Percentiles rank a stretch among this genome's conserved stretches.
Evolutionary conservation across 2,329 filamentous ascomycete genomes (phyloP).

Genomic region (Biscogniauxia mediterranea): DNA sequence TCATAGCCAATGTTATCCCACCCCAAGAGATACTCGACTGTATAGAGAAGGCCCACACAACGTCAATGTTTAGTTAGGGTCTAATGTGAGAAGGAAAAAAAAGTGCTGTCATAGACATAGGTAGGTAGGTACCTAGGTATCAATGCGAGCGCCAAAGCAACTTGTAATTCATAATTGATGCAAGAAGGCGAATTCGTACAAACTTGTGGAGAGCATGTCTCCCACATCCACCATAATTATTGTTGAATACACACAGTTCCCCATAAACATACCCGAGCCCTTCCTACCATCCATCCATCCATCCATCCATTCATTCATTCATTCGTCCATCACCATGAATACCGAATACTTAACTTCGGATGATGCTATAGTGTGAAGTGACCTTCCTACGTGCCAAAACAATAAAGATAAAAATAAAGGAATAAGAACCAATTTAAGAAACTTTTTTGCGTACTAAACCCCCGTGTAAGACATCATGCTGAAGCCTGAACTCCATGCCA

Average conservation of each 20-base stretch:
- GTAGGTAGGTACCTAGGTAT: too few species aligned
- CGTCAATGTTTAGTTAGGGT: not conserved
- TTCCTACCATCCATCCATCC: not conserved
- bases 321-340: not conserved
- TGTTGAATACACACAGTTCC: not conserved
- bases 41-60: not conserved
- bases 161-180: constrained; percentile 2
- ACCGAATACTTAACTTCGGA: not conserved
- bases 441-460: not conserved
- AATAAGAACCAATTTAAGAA: not conserved
- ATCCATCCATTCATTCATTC: too few species aligned
- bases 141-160: constrained; percentile 1
- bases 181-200: constrained; percentile 13
- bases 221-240: constrained; percentile 15
- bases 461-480: not conserved
- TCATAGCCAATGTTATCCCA: not conserved
- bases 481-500: not conserved
- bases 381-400: not conserved
- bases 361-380: not conserved
- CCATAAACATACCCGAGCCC: not conserved
- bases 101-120: constrained; percentile 1
- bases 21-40: not conserved
- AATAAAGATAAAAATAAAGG: not conserved
- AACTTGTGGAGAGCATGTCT: constrained; percentile 14
- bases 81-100: not conserved